A percentile compares a stretch with the other conserved stretches of the same genome.
Evolutionary conservation across 1,139 yeast genomes (phyloP).

Genomic region (Blastobotrys ciferrii): DNA sequence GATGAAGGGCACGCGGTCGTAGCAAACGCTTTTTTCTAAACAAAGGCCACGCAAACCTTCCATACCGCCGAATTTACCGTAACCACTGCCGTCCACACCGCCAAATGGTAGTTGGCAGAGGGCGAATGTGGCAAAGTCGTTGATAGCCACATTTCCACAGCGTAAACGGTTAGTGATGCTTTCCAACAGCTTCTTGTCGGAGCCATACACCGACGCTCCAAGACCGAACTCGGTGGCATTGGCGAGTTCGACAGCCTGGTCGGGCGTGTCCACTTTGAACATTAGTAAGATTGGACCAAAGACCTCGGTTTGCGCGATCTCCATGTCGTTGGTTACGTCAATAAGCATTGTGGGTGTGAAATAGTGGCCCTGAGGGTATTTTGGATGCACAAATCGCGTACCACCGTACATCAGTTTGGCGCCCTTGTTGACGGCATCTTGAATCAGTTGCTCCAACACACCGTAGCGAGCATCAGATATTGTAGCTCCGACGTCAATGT

Average conservation of each 20-base stretch:
- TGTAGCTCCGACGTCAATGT: slow-evolving; percentile 95
- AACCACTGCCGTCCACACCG: slow-evolving; percentile 88
- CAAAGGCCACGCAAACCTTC: slow-evolving; percentile 92
- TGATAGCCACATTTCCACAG: slow-evolving; percentile 91
- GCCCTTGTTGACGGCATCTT: slow-evolving; percentile 76
- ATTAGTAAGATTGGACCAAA: slow-evolving; percentile 88
- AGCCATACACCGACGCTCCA: slow-evolving; percentile 87
- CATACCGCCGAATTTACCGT: slow-evolving; percentile 95
- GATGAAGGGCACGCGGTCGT: slow-evolving; percentile 74
- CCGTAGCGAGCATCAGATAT: slow-evolving; percentile 74
- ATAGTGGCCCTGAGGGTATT: slow-evolving; percentile 92
- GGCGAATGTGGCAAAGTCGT: slow-evolving; percentile 94
- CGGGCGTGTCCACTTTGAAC: slow-evolving; percentile 63
- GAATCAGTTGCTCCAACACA: slow-evolving; percentile 59
- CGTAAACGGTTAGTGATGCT: slow-evolving; percentile 60
- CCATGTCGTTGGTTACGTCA: slow-evolving; percentile 76
- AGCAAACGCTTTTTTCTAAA: slow-evolving; percentile 78
- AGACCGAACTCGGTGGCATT: slow-evolving; percentile 87
- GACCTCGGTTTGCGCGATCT: slow-evolving; percentile 82
- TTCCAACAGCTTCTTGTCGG: slow-evolving; percentile 51
- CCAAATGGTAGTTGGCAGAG: slow-evolving; percentile 97
- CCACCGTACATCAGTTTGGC: slow-evolving; percentile 83
- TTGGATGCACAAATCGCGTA: slow-evolving; percentile 72
- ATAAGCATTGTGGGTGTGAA: slow-evolving; percentile 83
- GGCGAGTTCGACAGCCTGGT: slow-evolving; percentile 74